Percentiles rank a stretch among this genome's conserved stretches.
These are phyloP conservation scores for Ceratocystis cacaofunesta DNA, from an alignment of 2,329 filamentous ascomycete genomes.

Conservation along the genomic window DNA sequence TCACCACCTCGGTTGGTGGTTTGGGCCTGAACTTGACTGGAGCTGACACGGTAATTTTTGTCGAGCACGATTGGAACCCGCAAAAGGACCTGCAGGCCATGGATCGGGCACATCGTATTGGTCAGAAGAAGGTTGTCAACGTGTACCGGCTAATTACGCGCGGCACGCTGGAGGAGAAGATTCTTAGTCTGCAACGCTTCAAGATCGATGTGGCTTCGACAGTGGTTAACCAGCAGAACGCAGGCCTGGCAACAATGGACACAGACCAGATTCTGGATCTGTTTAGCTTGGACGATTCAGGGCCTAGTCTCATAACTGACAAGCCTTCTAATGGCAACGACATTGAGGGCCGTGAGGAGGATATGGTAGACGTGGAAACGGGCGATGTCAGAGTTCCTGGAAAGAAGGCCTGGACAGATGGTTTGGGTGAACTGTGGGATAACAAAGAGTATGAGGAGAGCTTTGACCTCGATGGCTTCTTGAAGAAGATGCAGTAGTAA, in stretches of 20 bases:
- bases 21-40: constrained; percentile 90
- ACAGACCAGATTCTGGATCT: constrained; percentile 96
- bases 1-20: constrained; percentile 91
- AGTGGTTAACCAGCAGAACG: constrained; percentile 97
- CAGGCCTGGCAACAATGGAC: constrained; percentile 87
- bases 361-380: constrained; percentile 85
- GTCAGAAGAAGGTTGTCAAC: constrained; percentile 99
- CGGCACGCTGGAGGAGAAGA: constrained; percentile 96
- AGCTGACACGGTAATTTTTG: constrained; percentile 96
- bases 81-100: constrained; percentile 98
- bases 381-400: constrained; percentile 92
- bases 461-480: constrained; percentile 87
- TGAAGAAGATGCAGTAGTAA: constrained; percentile 79
- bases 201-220: constrained; percentile 98
- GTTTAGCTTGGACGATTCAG: constrained; percentile 76
- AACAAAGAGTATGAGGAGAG: constrained; percentile 96
- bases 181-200: constrained; percentile 92
- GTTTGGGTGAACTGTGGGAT: constrained; percentile 92
- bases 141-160: constrained; percentile 94
- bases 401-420: constrained; percentile 91
- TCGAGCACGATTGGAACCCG: constrained; percentile 99
- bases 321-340: constrained; percentile 25
- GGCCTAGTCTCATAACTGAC: constrained; percentile 48
- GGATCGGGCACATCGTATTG: constrained; percentile 95
- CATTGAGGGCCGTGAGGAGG: constrained; percentile 53